Conservation (phyloP, 352 stramenopile species). For the Phytopythium ostracodes region DNA sequence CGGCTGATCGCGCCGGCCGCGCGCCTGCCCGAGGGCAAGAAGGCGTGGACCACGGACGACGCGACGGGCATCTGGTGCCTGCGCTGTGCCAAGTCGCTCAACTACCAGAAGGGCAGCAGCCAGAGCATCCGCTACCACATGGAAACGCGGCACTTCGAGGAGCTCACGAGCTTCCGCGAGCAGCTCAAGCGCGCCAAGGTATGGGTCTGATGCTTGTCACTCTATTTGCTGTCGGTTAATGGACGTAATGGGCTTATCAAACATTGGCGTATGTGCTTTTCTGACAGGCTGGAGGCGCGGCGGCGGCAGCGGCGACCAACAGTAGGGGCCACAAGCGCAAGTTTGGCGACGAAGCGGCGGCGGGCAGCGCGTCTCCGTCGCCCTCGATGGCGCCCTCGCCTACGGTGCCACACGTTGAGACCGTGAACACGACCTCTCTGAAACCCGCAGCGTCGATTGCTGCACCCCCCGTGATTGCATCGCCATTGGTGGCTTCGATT, state of each 20-base stretch:
- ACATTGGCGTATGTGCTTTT: no score
- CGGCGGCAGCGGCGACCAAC: neutral
- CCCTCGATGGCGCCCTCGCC: neutral
- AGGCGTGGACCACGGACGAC: constrained; percentile 44
- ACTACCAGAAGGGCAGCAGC: constrained; percentile 44
- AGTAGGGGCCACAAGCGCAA: neutral
- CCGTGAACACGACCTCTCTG: neutral
- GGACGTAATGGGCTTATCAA: neutral
- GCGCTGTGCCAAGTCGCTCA: constrained; percentile 23
- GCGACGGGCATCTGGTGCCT: constrained; percentile 48
- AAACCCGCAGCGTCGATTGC: neutral
- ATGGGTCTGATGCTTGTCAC: no score
- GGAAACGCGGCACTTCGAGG: constrained; percentile 46
- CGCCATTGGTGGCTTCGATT: neutral
- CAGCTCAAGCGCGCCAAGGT: constrained; percentile 8
- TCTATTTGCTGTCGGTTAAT: no score
- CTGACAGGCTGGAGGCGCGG: neutral
- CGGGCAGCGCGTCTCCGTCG: neutral
- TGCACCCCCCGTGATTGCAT: no score
- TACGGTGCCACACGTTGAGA: no score
- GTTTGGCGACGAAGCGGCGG: neutral
- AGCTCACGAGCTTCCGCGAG: constrained; percentile 14
- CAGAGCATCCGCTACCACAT: constrained; percentile 63
- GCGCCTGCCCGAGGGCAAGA: constrained; percentile 20
- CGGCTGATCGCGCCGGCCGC: constrained; percentile 17